These are phyloP conservation scores for Paragyromitra xinjiangensis DNA, from an alignment of 495 filamentous ascomycete genomes.

Conservation along the genomic window DNA sequence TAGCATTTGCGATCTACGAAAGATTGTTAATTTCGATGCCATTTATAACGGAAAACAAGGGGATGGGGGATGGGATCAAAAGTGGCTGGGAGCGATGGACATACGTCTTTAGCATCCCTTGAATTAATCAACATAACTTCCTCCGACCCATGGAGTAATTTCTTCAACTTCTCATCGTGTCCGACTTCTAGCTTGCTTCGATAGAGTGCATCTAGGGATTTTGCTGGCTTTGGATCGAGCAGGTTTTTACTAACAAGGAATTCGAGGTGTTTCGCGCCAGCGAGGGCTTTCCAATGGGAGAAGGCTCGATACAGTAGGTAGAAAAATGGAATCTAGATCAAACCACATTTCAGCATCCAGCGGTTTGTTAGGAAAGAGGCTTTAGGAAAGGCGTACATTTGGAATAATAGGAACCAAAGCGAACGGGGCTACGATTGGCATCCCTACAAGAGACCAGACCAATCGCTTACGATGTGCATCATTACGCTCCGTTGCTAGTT, in stretches of 20 bases:
- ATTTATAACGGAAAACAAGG: no score
- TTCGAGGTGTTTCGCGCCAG: slow-evolving; percentile 83
- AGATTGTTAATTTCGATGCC: slow-evolving; percentile 63
- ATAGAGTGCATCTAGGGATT: slow-evolving; percentile 78
- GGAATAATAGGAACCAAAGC: slow-evolving; percentile 77
- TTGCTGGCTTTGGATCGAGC: slow-evolving; percentile 69
- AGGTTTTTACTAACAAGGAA: slow-evolving; percentile 78
- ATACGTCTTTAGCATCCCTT: slow-evolving; percentile 60
- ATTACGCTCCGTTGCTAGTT: slow-evolving; percentile 80
- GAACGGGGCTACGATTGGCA: slow-evolving; percentile 85
- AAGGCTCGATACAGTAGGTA: slow-evolving; percentile 84
- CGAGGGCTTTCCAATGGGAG: slow-evolving; percentile 76
- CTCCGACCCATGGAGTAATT: slow-evolving; percentile 39
- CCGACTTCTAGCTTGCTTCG: slow-evolving; percentile 50
- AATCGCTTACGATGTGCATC: slow-evolving; percentile 76
- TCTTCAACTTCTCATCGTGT: slow-evolving; percentile 36
- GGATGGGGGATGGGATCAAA: neutral
- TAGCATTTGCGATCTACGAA: slow-evolving; percentile 68
- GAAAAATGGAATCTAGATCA: slow-evolving; percentile 80
- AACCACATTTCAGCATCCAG: slow-evolving; percentile 13
- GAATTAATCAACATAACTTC: slow-evolving; percentile 58
- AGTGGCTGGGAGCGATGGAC: slow-evolving; percentile 41
- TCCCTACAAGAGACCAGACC: slow-evolving; percentile 79
- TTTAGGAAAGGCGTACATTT: slow-evolving; percentile 28
- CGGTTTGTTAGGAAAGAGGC: neutral